phyloP scores from a whole-genome alignment of 2,329 filamentous ascomycete genomes.

The Capronia coronata region DNA sequence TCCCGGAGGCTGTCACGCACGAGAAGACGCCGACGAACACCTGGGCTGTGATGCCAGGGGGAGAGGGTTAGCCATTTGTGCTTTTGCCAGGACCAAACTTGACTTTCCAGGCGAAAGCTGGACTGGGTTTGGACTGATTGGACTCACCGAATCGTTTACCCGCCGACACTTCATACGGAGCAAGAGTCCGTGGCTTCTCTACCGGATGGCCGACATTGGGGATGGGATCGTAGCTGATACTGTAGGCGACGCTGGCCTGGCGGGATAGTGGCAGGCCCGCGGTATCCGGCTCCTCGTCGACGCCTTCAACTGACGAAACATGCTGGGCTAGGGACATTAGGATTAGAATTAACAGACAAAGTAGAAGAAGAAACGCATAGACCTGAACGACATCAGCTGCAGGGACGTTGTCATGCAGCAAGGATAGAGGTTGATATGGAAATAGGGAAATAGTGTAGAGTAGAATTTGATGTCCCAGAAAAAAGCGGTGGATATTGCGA shows the following conservation, averaged over 20 bases:
- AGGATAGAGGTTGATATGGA: no score
- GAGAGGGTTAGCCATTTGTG: background rate
- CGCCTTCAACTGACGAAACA: slow-evolving; percentile 46
- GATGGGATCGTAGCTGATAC: slow-evolving; percentile 46
- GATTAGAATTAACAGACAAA: background rate
- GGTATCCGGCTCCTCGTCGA: slow-evolving; percentile 38
- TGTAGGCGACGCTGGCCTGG: slow-evolving; percentile 37
- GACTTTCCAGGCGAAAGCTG: no score
- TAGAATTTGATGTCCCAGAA: no score
- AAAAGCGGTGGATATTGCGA: no score
- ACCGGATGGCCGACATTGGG: slow-evolving; percentile 33
- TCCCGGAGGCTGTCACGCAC: slow-evolving; percentile 68
- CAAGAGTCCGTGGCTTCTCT: slow-evolving; percentile 41
- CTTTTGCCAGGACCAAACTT: background rate
- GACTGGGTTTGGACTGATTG: no score
- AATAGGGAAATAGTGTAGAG: no score
- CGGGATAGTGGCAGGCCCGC: slow-evolving; percentile 10
- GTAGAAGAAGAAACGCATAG: no score
- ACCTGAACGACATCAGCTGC: no score
- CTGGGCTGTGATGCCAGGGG: slow-evolving; percentile 42
- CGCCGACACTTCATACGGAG: slow-evolving; percentile 46
- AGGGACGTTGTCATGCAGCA: no score
- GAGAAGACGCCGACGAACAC: slow-evolving; percentile 61
- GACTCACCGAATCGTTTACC: slow-evolving; percentile 32
- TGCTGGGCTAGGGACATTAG: slow-evolving; percentile 49